phyloP scores from a whole-genome alignment of 2,329 filamentous ascomycete genomes.

The Paramyrothecium roridum region DNA sequence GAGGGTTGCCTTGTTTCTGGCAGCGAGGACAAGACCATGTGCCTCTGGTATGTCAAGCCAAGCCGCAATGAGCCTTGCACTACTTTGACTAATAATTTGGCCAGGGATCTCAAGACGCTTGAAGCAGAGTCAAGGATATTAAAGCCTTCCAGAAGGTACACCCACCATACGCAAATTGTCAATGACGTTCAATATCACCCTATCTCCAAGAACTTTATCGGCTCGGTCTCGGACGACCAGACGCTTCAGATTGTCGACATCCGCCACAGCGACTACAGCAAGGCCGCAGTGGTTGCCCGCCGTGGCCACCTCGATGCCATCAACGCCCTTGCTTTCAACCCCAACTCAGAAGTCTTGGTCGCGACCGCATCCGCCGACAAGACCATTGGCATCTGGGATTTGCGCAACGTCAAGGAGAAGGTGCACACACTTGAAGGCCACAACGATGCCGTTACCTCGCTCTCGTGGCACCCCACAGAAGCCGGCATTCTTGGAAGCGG shows the following conservation, averaged over 20 bases:
- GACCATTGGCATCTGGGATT: constrained; percentile 91
- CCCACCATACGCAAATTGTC: constrained; percentile 84
- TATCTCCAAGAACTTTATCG: constrained; percentile 78
- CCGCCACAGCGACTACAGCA: constrained; percentile 63
- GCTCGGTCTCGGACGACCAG: constrained; percentile 91
- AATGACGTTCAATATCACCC: constrained; percentile 98
- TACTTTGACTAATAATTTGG: constrained; percentile 11
- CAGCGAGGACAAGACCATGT: constrained; percentile 87
- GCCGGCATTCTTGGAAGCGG: constrained; percentile 84
- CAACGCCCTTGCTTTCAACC: constrained; percentile 94
- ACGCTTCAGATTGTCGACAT: constrained; percentile 90
- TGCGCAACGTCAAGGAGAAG: constrained; percentile 86
- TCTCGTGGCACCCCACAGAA: constrained; percentile 93
- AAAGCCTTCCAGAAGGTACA: constrained; percentile 72
- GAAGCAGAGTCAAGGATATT: constrained; percentile 67
- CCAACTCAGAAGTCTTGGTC: constrained; percentile 81
- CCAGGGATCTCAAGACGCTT: constrained; percentile 76
- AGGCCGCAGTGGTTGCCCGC: constrained; percentile 65
- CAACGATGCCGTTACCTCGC: constrained; percentile 81
- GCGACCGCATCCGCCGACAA: constrained; percentile 95
- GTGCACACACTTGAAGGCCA: constrained; percentile 89
- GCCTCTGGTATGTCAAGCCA: constrained; percentile 67
- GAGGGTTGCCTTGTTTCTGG: constrained; percentile 83
- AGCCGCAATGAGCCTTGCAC: not conserved
- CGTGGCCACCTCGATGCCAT: constrained; percentile 87